Conservation (phyloP, 441 rosid genomes). For the Manihot esculenta region DNA sequence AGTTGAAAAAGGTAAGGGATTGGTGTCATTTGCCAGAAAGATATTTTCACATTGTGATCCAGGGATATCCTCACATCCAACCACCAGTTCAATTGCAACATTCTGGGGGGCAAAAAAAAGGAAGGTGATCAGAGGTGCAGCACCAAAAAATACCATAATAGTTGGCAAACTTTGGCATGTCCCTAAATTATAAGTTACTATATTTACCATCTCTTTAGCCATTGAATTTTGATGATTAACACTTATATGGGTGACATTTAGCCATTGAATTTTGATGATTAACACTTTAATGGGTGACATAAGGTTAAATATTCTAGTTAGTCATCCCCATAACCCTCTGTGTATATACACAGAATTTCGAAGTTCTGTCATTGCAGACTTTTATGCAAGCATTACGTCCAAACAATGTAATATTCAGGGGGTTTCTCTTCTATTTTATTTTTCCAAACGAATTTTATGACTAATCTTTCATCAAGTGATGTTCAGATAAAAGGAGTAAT, state of each 20-base stretch:
- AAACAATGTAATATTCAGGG: neutral
- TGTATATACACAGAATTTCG: no score
- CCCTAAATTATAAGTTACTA: no score
- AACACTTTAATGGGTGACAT: no score
- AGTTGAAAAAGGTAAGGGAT: conserved; percentile 39
- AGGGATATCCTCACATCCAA: conserved; percentile 42
- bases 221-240: neutral
- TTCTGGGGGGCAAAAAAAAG: conserved; percentile 42
- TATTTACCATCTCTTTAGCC: neutral
- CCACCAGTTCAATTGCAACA: conserved; percentile 66
- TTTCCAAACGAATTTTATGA: neutral
- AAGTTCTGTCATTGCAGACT: neutral
- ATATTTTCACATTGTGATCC: conserved; percentile 43
- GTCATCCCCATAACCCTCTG: neutral
- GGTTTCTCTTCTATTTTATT: neutral
- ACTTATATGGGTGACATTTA: neutral
- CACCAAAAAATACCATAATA: neutral
- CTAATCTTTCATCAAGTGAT: neutral
- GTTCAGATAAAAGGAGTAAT: conserved; percentile 4
- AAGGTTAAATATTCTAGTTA: neutral
- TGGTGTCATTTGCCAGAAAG: conserved; percentile 50
- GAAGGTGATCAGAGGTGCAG: conserved; percentile 8
- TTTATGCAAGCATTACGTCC: neutral
- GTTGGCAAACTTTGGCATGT: neutral
- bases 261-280: no score